Evolutionary conservation across 768 basidiomycete genomes (phyloP), one percentile per base, ranked within the genome.

Genomic region (Cystofilobasidium macerans): DNA sequence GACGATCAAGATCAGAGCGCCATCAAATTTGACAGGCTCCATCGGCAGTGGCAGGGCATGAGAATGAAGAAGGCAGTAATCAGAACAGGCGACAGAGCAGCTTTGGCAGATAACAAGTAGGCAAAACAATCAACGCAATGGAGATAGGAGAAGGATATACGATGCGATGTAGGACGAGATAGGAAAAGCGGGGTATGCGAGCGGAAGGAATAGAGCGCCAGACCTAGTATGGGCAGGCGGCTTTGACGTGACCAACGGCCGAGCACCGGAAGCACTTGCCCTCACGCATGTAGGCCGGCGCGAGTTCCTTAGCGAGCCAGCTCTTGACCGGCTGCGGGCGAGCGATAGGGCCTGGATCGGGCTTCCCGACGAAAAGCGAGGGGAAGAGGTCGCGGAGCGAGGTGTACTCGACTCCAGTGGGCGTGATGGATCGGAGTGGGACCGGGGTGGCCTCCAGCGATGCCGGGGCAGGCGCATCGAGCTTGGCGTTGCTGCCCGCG

Each of bases 221-320:
- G n/a, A n/a, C n/a, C 38, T n/a, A 54, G 51, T 30, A 54, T 2
- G 51, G 51, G 18, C 51, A 54, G 51, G 12, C 30, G 51, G 14
- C 30, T 30, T 54, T 54, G 8, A 54, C 13, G 30, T 54, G 51
- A 2, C 51, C 51, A 16, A 54, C 51, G 51, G 28, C 51, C 4
- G 28, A 2, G 16, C 51, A 54, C 28, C 51, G 51, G 30, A 54
- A 54, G 51, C 51, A 54, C 51, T 32, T 54, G 51, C 51, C 51
- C 51, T 28, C 51, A 13, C 28, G 26, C 51, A 22, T 54, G 51
- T 54, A 54, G 18, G 16, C 51, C 7, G 7, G 18, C 51, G 51
- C 32, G 28, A 14, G 26, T 13, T 3, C 51, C 7, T 32, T 6
- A 8, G 51, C 5, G 28, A 54, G 51, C 51, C 51, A 54, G 5